Conservation (phyloP, 495 filamentous ascomycete genomes). For the Xylaria venustula region DNA sequence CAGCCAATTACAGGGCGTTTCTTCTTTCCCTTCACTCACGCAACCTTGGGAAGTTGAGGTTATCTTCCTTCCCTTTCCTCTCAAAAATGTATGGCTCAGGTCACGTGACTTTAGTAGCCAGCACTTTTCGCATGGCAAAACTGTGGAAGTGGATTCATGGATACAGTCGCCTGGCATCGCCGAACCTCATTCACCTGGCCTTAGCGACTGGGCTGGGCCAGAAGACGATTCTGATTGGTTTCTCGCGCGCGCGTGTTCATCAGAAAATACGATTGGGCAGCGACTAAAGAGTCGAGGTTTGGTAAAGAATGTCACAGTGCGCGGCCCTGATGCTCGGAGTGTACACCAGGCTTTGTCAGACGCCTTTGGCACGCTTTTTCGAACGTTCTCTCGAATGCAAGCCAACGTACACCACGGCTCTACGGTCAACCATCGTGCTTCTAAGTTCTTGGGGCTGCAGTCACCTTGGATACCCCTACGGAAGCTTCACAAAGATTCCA, state of each 20-base stretch:
- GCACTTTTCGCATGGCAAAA: constrained; percentile 36
- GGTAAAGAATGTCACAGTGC: constrained; percentile 57
- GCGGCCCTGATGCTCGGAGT: constrained; percentile 56
- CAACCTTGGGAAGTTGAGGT: constrained; percentile 70
- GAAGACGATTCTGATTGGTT: constrained; percentile 50
- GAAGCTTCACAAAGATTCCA: constrained; percentile 66
- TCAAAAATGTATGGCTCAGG: constrained; percentile 62
- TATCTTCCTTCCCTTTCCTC: constrained; percentile 64
- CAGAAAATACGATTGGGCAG: constrained; percentile 54
- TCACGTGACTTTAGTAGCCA: constrained; percentile 46
- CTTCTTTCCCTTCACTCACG: constrained; percentile 51
- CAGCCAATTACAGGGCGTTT: constrained; percentile 50
- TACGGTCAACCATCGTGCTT: constrained; percentile 26
- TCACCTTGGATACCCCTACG: constrained; percentile 66
- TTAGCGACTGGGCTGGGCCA: constrained; percentile 46
- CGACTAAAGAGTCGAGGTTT: constrained; percentile 66
- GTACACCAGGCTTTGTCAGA: constrained; percentile 57
- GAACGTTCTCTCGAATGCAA: constrained; percentile 35
- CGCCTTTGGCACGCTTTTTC: constrained; percentile 56
- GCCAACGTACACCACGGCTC: constrained; percentile 29
- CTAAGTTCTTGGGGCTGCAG: constrained; percentile 49
- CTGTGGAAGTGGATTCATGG: constrained; percentile 53
- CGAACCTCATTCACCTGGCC: constrained; percentile 42
- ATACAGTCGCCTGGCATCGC: constrained; percentile 53
- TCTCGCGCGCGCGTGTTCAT: constrained; percentile 56